Conservation (phyloP, 257 asterid species). For the Solanum dulcamara region DNA sequence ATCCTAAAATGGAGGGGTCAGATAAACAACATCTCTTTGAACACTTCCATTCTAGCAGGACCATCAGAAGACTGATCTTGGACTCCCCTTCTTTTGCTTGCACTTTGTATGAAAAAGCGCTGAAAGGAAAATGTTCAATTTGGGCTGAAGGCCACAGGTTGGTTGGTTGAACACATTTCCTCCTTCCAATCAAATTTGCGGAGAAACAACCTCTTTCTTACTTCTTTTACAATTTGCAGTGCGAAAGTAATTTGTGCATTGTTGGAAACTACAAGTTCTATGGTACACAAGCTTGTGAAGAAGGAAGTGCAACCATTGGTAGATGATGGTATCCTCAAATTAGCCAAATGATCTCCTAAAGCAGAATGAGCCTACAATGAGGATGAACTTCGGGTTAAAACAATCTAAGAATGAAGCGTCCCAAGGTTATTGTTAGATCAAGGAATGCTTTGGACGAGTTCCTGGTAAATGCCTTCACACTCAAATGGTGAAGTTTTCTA, state of each 20-base stretch:
- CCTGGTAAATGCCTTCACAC: background rate
- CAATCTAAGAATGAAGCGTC: background rate
- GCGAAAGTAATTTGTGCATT: slow-evolving; percentile 50
- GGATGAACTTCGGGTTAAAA: background rate
- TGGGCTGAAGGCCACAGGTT: slow-evolving; percentile 92
- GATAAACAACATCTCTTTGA: slow-evolving; percentile 60
- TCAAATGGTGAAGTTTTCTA: background rate
- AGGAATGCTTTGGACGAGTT: background rate
- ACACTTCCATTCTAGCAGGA: slow-evolving; percentile 75
- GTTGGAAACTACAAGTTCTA: slow-evolving; percentile 47
- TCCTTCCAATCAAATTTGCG: background rate
- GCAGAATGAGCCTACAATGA: slow-evolving; percentile 2
- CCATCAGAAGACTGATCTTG: slow-evolving; percentile 56
- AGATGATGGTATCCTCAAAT: slow-evolving; percentile 38
- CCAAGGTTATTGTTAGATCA: background rate
- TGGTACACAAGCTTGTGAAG: slow-evolving; percentile 35
- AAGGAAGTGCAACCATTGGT: slow-evolving; percentile 63
- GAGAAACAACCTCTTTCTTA: background rate
- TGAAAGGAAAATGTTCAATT: slow-evolving; percentile 53
- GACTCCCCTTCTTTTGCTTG: slow-evolving; percentile 75
- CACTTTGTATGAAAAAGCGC: slow-evolving; percentile 61
- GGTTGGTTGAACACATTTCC: background rate
- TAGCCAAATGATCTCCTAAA: slow-evolving; percentile 23
- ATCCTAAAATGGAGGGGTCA: slow-evolving; percentile 45
- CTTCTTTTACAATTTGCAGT: slow-evolving; percentile 17